Evolutionary conservation across 495 filamentous ascomycete species (phyloP).

Genomic region (Elasticomyces elasticus): DNA sequence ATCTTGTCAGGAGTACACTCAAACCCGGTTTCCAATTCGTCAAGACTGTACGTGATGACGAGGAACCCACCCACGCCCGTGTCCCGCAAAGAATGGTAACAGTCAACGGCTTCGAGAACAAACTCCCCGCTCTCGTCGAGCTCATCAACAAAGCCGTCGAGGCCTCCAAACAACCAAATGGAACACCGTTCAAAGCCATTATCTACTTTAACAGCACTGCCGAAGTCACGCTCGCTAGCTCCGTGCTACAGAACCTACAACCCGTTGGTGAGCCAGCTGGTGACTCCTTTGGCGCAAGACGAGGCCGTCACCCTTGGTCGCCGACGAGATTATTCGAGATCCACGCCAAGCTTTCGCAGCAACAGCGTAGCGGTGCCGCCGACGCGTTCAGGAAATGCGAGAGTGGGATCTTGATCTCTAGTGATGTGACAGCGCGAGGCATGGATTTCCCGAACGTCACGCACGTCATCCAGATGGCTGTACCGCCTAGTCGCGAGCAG

Average conservation of each 20-base stretch:
- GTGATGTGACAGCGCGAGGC: constrained; percentile 88
- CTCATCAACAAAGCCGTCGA: constrained; percentile 50
- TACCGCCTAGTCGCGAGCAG: constrained; percentile 60
- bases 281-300: constrained; percentile 16
- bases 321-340: constrained; percentile 53
- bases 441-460: constrained; percentile 96
- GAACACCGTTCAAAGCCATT: constrained; percentile 80
- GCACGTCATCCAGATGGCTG: constrained; percentile 75
- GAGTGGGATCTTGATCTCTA: constrained; percentile 72
- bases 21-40: constrained; percentile 72
- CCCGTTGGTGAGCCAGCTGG: constrained; percentile 16
- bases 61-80: constrained; percentile 70
- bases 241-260: constrained; percentile 49
- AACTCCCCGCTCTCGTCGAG: constrained; percentile 65
- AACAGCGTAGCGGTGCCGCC: constrained; percentile 52
- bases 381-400: constrained; percentile 54
- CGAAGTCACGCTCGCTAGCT: constrained; percentile 52
- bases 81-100: constrained; percentile 68
- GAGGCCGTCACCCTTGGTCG: constrained; percentile 36
- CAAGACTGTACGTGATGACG: constrained; percentile 69
- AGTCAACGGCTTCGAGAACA: constrained; percentile 61
- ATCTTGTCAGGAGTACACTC: constrained; percentile 58
- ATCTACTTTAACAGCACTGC: constrained; percentile 76
- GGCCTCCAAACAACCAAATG: constrained; percentile 27
- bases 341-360: constrained; percentile 69